A percentile compares a stretch with the other conserved stretches of the same genome.
These are phyloP conservation scores for Fusarium guadeloupense DNA, from an alignment of 2,329 filamentous ascomycete genomes.

Conservation along the genomic window DNA sequence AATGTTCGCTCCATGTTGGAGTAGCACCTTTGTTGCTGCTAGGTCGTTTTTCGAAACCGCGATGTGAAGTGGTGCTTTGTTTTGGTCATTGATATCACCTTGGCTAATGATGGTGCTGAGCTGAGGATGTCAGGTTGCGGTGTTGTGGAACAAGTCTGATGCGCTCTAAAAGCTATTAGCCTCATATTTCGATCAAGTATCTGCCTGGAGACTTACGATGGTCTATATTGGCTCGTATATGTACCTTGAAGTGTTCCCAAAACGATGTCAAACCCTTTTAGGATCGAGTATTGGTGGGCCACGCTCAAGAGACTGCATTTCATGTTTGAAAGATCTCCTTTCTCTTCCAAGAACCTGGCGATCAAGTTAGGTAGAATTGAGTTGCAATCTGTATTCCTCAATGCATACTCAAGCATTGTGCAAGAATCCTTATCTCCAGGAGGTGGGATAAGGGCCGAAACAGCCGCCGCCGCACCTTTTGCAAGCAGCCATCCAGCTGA, in stretches of 20 bases:
- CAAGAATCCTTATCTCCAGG: not conserved
- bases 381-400: not conserved
- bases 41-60: not conserved
- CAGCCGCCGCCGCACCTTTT: not conserved
- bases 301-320: not conserved
- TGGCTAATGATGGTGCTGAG: not conserved
- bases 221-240: not conserved
- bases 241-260: not conserved
- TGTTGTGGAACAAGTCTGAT: too few species aligned
- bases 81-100: accelerated
- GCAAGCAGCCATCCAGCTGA: not conserved
- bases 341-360: not conserved
- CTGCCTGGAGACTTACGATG: not conserved
- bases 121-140: not conserved
- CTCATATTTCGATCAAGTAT: too few species aligned
- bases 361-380: not conserved
- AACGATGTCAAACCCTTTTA: not conserved
- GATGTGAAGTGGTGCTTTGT: not conserved
- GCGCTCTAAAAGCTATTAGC: too few species aligned
- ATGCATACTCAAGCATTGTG: not conserved
- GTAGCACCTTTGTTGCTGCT: not conserved
- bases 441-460: not conserved
- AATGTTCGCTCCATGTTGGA: not conserved
- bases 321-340: not conserved
- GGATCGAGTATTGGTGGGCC: not conserved